A percentile compares a stretch with the other conserved stretches of the same genome.
Conservation (phyloP, 2,329 filamentous ascomycete species). For the Fusarium nygamai region DNA sequence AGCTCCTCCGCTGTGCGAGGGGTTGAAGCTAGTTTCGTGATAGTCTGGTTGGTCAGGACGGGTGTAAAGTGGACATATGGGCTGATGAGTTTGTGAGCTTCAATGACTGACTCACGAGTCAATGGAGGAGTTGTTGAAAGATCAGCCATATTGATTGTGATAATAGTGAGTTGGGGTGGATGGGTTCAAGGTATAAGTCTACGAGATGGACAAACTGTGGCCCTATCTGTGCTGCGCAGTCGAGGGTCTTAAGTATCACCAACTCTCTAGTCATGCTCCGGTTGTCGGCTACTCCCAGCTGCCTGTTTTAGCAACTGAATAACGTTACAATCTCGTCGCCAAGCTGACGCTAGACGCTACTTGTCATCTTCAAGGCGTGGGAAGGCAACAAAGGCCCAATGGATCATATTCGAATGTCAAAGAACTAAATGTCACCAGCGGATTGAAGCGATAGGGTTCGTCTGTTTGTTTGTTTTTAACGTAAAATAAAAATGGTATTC, state of each 20-base stretch:
- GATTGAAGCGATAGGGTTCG: background rate
- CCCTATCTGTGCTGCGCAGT: background rate
- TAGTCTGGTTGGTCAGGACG: constrained; percentile 79
- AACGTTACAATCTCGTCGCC: constrained; percentile 1
- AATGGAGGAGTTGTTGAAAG: constrained; percentile 68
- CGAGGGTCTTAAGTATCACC: constrained; percentile 5
- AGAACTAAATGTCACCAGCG: background rate
- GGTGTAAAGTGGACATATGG: constrained; percentile 85
- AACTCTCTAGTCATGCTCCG: constrained; percentile 1
- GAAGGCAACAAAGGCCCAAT: background rate
- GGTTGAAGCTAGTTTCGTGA: constrained; percentile 78
- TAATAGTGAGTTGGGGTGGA: background rate
- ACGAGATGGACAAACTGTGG: background rate
- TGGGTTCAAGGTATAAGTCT: background rate
- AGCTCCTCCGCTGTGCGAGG: constrained; percentile 67
- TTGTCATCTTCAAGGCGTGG: constrained; percentile 23
- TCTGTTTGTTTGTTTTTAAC: background rate
- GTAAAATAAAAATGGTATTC: constrained; percentile 36
- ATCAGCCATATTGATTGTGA: constrained; percentile 59
- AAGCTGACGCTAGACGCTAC: background rate
- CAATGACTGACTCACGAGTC: constrained; percentile 75
- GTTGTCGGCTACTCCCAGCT: constrained; percentile 22
- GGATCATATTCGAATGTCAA: background rate
- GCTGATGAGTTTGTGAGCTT: constrained; percentile 78
- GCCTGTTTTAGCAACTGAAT: constrained; percentile 13